A percentile compares a stretch with the other conserved stretches of the same genome.
Evolutionary conservation across 805 yeast species (phyloP).

Genomic region (Candida patagonica): DNA sequence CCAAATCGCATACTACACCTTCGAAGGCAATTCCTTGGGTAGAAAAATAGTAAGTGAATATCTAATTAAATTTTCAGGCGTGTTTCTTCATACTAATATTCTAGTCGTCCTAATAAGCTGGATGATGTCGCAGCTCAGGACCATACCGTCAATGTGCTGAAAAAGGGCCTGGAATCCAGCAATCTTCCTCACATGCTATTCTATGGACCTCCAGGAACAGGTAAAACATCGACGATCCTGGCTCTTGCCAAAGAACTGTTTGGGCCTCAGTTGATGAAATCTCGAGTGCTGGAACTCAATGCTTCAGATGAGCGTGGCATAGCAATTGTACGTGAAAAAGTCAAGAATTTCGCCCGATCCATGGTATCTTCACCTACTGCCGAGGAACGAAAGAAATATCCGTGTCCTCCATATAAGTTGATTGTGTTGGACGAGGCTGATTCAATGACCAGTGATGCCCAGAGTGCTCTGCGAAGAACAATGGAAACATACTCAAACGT

Average conservation of each 20-base stretch:
- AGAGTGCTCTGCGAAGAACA: constrained; percentile 89
- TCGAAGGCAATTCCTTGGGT: constrained; percentile 62
- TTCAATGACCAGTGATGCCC: constrained; percentile 83
- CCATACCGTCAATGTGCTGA: constrained; percentile 75
- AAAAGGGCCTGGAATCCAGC: constrained; percentile 66
- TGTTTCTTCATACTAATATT: constrained; percentile 3
- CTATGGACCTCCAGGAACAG: constrained; percentile 97
- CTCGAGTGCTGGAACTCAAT: constrained; percentile 89
- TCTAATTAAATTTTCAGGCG: neutral
- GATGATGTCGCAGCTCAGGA: constrained; percentile 90
- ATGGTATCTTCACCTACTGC: constrained; percentile 72
- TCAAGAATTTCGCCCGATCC: constrained; percentile 86
- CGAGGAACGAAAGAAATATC: constrained; percentile 63
- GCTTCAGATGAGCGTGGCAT: constrained; percentile 98
- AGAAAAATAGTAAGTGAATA: constrained; percentile 55
- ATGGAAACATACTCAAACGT: constrained; percentile 75
- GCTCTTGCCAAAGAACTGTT: constrained; percentile 82
- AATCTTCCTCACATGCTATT: constrained; percentile 72
- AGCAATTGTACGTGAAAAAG: constrained; percentile 94
- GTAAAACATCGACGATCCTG: constrained; percentile 80
- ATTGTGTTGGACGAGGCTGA: constrained; percentile 91
- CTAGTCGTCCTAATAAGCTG: constrained; percentile 70
- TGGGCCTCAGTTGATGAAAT: constrained; percentile 76
- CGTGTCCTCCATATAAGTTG: constrained; percentile 94
- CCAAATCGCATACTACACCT: constrained; percentile 1